These are phyloP conservation scores for Hibiscus syriacus DNA, from an alignment of 345 rosid species.

Conservation along the genomic window DNA sequence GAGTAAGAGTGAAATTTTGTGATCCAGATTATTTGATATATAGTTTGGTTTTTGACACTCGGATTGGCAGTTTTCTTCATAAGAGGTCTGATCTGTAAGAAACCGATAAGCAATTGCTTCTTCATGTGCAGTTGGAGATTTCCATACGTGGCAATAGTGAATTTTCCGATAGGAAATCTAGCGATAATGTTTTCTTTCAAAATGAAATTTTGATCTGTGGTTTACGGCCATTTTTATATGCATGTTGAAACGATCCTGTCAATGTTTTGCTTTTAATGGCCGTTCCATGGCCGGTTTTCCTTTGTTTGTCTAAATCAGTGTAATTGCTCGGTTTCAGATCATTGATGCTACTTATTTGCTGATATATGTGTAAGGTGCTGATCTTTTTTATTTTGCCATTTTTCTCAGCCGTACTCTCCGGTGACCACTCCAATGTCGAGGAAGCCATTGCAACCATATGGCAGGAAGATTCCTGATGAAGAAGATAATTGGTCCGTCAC, in stretches of 20 bases:
- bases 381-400: not conserved
- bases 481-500: conserved; percentile 75
- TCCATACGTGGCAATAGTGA: not conserved
- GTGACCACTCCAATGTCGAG: conserved; percentile 31
- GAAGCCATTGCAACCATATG: conserved; percentile 45
- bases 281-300: not conserved
- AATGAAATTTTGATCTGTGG: no score
- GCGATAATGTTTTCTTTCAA: no score
- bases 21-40: not conserved
- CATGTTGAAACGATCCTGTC: not conserved
- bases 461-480: conserved; percentile 62
- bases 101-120: not conserved
- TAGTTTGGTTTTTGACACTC: not conserved
- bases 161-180: not conserved
- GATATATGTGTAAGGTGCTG: not conserved
- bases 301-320: not conserved
- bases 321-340: not conserved
- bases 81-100: not conserved
- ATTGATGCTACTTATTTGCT: not conserved
- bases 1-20: not conserved
- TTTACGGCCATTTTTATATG: not conserved
- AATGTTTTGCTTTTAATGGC: not conserved
- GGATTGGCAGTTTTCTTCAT: not conserved
- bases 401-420: conserved; percentile 50
- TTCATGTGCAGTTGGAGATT: not conserved